A percentile compares a stretch with the other conserved stretches of the same genome.
phyloP scores from a whole-genome alignment of 148 eudicot species.

The Nyssa sinensis region DNA sequence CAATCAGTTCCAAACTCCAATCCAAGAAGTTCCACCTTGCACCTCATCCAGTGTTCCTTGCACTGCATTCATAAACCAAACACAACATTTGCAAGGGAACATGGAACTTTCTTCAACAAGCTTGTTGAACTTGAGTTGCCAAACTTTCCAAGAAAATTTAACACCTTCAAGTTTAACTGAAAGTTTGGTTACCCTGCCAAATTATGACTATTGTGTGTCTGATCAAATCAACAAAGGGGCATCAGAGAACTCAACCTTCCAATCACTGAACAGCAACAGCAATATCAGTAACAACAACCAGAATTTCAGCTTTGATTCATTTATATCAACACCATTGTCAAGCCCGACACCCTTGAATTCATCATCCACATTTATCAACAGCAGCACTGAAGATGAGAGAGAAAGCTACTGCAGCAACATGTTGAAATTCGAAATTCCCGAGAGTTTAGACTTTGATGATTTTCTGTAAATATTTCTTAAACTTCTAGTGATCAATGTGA shows the following conservation, averaged over 20 bases:
- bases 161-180: neutral
- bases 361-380: conserved; percentile 24
- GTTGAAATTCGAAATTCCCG: conserved; percentile 45
- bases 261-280: conserved; percentile 10
- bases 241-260: conserved; percentile 24
- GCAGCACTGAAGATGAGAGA: conserved; percentile 35
- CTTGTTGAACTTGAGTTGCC: neutral
- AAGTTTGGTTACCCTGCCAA: neutral
- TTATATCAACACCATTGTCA: conserved; percentile 27
- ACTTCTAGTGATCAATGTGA: neutral
- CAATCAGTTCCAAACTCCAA: conserved; percentile 6
- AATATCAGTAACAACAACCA: too few relatives aligned
- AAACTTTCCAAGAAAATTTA: conserved; percentile 8
- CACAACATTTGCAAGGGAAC: conserved; percentile 4
- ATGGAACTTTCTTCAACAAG: neutral
- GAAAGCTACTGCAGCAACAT: conserved; percentile 38
- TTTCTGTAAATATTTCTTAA: conserved; percentile 26
- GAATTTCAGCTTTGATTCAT: conserved; percentile 31
- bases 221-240: conserved; percentile 2
- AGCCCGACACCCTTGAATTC: conserved; percentile 27
- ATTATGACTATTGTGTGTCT: neutral
- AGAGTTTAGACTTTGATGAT: conserved; percentile 35
- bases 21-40: conserved; percentile 9
- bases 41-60: too few relatives aligned
- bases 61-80: conserved; percentile 10